Evolutionary conservation across 2,329 filamentous ascomycete species (phyloP).

Genomic region (Aspergillus amoenus): DNA sequence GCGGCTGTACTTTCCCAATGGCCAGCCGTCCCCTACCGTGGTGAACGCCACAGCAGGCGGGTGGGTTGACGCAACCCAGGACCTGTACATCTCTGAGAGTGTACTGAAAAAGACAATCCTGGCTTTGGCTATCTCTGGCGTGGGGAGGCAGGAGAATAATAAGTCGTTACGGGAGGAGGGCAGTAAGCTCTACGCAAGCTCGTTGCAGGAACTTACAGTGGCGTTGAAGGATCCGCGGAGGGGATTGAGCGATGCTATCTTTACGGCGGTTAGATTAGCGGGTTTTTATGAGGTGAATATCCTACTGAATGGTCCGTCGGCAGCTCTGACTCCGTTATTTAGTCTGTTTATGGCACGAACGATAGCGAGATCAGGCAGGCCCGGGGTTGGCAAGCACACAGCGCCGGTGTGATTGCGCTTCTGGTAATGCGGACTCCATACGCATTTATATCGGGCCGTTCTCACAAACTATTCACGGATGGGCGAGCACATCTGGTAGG

Average conservation of each 20-base stretch:
- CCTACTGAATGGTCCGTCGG: neutral
- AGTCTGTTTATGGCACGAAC: slow-evolving; percentile 3
- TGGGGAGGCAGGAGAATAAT: slow-evolving; percentile 1
- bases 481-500: slow-evolving; percentile 5
- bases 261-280: slow-evolving; percentile 3
- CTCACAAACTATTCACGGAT: slow-evolving; percentile 6
- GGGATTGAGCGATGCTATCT: neutral
- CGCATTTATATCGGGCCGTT: slow-evolving; percentile 3
- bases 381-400: slow-evolving; percentile 9
- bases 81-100: neutral
- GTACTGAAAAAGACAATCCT: slow-evolving; percentile 1
- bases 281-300: slow-evolving; percentile 8
- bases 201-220: neutral
- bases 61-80: slow-evolving; percentile 4
- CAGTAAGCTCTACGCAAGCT: slow-evolving; percentile 1
- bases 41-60: neutral
- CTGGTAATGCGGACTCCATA: neutral
- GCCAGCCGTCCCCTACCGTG: neutral
- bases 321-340: neutral
- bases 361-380: neutral
- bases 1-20: slow-evolving; percentile 9
- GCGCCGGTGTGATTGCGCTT: slow-evolving; percentile 3
- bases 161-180: slow-evolving; percentile 6
- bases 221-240: slow-evolving; percentile 1
- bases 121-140: slow-evolving; percentile 1